These are phyloP conservation scores for Talaromyces amestolkiae DNA, from an alignment of 2,329 filamentous ascomycete species.

Conservation along the genomic window DNA sequence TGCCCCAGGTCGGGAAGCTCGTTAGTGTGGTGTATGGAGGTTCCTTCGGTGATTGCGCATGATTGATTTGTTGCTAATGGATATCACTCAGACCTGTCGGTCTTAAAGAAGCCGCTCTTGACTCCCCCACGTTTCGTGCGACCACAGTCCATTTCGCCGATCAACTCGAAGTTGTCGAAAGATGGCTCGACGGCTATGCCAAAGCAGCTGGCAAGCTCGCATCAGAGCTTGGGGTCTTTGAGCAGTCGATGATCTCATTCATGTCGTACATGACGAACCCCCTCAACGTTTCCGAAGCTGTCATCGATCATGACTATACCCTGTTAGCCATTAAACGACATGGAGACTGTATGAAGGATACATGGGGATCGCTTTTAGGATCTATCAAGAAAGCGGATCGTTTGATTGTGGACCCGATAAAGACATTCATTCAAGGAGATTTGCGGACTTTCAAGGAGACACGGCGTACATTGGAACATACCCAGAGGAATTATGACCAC, in stretches of 20 bases:
- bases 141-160: slow-evolving; percentile 83
- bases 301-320: slow-evolving; percentile 94
- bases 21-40: slow-evolving; percentile 46
- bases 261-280: slow-evolving; percentile 74
- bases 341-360: slow-evolving; percentile 81
- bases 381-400: slow-evolving; percentile 75
- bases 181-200: slow-evolving; percentile 78
- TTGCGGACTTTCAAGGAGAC: slow-evolving; percentile 83
- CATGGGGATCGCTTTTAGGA: slow-evolving; percentile 74
- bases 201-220: slow-evolving; percentile 62
- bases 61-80: neutral
- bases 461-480: slow-evolving; percentile 69
- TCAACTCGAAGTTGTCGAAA: slow-evolving; percentile 85
- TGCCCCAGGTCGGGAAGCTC: slow-evolving; percentile 44
- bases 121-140: slow-evolving; percentile 92
- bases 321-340: slow-evolving; percentile 80
- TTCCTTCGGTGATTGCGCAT: neutral
- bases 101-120: slow-evolving; percentile 90
- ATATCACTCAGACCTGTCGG: slow-evolving; percentile 64
- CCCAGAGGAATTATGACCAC: slow-evolving; percentile 81
- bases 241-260: slow-evolving; percentile 75
- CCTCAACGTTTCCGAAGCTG: slow-evolving; percentile 70
- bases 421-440: slow-evolving; percentile 73
- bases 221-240: slow-evolving; percentile 68
- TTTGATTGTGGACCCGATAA: slow-evolving; percentile 77